These are phyloP conservation scores for Leptographium wingfieldii DNA, from an alignment of 2,329 filamentous ascomycete genomes.

Conservation along the genomic window DNA sequence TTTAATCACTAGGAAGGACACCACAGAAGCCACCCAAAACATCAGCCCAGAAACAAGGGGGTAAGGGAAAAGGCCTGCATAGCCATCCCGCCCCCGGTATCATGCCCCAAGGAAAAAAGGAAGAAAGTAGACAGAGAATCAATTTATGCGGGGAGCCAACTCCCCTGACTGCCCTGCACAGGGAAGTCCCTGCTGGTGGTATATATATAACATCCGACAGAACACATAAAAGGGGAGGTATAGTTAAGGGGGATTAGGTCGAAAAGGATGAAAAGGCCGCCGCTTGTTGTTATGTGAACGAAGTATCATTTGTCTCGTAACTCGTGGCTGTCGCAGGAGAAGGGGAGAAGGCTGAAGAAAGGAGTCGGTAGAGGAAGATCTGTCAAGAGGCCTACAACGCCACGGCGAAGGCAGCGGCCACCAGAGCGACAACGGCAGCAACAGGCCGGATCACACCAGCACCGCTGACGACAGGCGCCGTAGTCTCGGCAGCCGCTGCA, in stretches of 20 bases:
- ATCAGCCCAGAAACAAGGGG: background rate
- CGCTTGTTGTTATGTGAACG: slow-evolving; percentile 4
- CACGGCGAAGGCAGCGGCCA: slow-evolving; percentile 18
- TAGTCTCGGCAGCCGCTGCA: background rate
- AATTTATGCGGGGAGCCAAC: background rate
- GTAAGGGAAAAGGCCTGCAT: background rate
- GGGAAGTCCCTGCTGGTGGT: background rate
- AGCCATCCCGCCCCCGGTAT: background rate
- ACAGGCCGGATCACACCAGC: slow-evolving; percentile 19
- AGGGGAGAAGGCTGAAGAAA: background rate
- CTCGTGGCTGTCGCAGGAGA: slow-evolving; percentile 9
- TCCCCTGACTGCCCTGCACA: slow-evolving; percentile 5
- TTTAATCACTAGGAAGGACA: background rate
- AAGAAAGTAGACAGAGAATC: background rate
- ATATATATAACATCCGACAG: slow-evolving; percentile 9
- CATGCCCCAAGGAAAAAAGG: background rate
- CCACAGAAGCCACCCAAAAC: background rate
- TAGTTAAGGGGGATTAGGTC: background rate
- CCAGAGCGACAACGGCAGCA: slow-evolving; percentile 16
- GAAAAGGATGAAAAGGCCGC: background rate
- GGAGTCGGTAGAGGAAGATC: too few species aligned
- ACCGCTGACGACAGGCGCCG: slow-evolving; percentile 18
- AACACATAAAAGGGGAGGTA: slow-evolving; percentile 3
- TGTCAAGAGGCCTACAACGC: slow-evolving; percentile 10
- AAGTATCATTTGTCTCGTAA: slow-evolving; percentile 11